Base-by-base conservation (phyloP, 2,329 filamentous ascomycete species). In the Beauveria sp. region DNA sequence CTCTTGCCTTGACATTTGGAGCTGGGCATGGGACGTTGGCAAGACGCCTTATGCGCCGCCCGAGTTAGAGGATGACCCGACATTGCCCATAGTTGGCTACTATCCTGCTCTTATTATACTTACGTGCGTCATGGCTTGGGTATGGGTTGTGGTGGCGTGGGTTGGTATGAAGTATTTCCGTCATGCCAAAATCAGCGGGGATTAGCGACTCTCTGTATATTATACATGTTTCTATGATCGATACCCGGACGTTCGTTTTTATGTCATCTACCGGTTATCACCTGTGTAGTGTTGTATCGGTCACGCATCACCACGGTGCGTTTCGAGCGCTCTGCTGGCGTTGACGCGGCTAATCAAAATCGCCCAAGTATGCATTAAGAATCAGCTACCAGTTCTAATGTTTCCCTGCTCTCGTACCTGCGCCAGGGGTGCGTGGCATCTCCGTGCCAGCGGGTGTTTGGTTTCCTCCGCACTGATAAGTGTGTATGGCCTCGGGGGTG, bases 81-180 rank as follows among this genome's bases (percentile, higher is more conserved):
- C 93, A 2, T 75, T 99, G 68, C 95, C 95, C 3, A 96, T 99
- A 69, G 90, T 96, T 12, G 95, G 96, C 10, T 99, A 99, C 75
- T 99, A 99, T 75, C 95, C 95, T 26, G 91, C 93, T 12, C 78
- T 99, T 69, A 90, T 98, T 66, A 95, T 98, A 62, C 78, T 98
- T 67, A 97, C 93, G 3, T 88, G 87, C 53, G 90, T 99, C 30
- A 97, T 99, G 90, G 92, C 93, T 20, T 99, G 95, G 95, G 91
- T 98, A 6, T 99, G 95, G 95, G 95, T 98, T 20, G 86, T 96
- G 14, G 87, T 96, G 62, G 95, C 96, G 12, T 99, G 95, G 95
- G 88, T 98, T 54, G 95, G 95, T 26, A 98, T 99, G 93, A 99
- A 99, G 74, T 98, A 98, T 74, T 99, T 99, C 72, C 86, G 93